These are phyloP conservation scores for Helichrysum umbraculigerum DNA, from an alignment of 129 eudicot species.

Conservation along the genomic window DNA sequence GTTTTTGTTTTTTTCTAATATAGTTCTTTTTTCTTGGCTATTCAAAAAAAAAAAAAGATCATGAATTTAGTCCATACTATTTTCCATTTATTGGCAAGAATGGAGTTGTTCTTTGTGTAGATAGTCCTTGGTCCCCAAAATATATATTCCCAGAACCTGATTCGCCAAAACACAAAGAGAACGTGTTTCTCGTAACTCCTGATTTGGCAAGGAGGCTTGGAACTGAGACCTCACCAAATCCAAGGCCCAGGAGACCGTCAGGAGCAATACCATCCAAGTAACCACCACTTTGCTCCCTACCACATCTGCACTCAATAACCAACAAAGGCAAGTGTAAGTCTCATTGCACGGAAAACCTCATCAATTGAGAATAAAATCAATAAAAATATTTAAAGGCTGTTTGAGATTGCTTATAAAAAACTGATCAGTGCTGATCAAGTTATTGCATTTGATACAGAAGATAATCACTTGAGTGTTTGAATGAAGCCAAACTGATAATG, in stretches of 20 bases:
- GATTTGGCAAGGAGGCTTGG: constrained; percentile 85
- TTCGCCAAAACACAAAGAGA: constrained; percentile 85
- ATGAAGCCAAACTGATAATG: background rate
- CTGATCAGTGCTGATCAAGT: background rate
- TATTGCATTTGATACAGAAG: background rate
- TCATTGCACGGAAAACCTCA: constrained; percentile 10
- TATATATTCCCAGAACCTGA: constrained; percentile 84
- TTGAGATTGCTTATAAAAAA: background rate
- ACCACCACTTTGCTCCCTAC: constrained; percentile 89
- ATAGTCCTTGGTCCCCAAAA: constrained; percentile 84
- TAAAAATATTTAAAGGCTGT: background rate
- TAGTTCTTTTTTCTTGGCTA: too few relatives aligned
- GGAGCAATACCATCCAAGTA: constrained; percentile 96
- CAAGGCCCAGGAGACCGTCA: constrained; percentile 94
- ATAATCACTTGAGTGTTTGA: background rate
- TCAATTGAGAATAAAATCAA: constrained; percentile 9
- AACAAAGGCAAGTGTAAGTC: constrained; percentile 17
- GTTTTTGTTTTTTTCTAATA: too few relatives aligned
- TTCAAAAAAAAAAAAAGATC: background rate
- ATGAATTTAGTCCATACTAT: constrained; percentile 48
- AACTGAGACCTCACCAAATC: constrained; percentile 77
- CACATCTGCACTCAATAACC: constrained; percentile 61
- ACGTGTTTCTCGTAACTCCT: constrained; percentile 63
- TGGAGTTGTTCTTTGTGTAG: constrained; percentile 67
- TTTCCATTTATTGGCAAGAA: constrained; percentile 64